Base-by-base conservation (phyloP, 1,139 yeast species). In the Yamadazyma friedrichii region DNA sequence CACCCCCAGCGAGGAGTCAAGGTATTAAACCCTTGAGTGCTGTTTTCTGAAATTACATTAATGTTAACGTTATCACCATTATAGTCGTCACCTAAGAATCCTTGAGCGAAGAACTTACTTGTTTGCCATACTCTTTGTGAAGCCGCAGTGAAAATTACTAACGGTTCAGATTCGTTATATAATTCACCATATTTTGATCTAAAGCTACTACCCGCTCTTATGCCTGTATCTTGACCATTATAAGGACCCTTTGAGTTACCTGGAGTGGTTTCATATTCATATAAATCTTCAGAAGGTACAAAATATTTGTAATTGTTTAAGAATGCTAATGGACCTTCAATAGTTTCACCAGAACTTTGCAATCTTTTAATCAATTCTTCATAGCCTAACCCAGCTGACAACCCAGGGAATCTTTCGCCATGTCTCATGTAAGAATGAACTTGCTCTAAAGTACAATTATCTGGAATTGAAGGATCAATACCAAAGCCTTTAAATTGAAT, bases 341-440 rank as follows among this genome's bases (percentile, higher is more conserved):
- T 47, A 2, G 50, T 43, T 16, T 49, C 44, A 10, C 48, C 47
- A 35, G 56, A 55, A 24, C 43, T 41, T 40, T 54, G 53, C 28
- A 64, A 52, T 36, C 54, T 49, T 13, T 52, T 46, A 33, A 59
- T 53, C 9, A 61, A 46, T 12, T 48, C 52, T 36, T 62, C 59
- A 20, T 54, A 60, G 9, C 33, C 36, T 15, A 38, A 44, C 5
- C 68, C 68, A 16, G 51, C 59, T 3, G 53, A 42, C n/a, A 49
- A 42, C 2, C 63, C 59, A 5, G 73, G 73, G 45, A 51, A 67
- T 39, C 72, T 52, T 43, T 66, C 72, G 0, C 72, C 73, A 39
- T 67, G 73, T 51, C 73, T 58, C 49, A 62, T 56, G 31, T 55
- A 42, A 36, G 62, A 52, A 41, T 67, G 72, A 8, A 65, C 70